These are phyloP conservation scores for Chlorella sp. DNA, from an alignment of 139 green algal genomes.

Conservation along the genomic window DNA sequence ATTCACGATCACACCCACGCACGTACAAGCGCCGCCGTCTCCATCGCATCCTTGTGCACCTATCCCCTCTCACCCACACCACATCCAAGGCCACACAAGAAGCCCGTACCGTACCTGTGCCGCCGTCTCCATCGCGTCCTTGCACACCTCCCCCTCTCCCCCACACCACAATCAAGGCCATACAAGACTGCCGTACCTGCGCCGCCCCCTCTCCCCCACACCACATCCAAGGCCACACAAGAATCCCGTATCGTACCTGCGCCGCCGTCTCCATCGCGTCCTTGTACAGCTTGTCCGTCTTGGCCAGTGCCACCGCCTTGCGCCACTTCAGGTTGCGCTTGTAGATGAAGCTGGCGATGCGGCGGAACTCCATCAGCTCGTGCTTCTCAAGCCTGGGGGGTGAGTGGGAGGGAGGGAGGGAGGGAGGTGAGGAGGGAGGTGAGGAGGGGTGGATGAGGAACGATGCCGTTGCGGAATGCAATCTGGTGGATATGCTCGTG, in stretches of 20 bases:
- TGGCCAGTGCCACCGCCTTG: slow-evolving; percentile 89
- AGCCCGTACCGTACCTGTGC: no score
- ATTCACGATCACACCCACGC: no score
- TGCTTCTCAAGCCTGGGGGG: slow-evolving; percentile 87
- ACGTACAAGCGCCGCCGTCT: no score
- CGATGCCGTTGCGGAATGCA: no score
- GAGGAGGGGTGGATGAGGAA: background rate
- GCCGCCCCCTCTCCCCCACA: background rate
- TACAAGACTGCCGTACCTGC: no score
- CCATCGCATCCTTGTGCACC: no score
- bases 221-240: background rate
- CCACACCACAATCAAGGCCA: background rate
- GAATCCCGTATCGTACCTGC: no score
- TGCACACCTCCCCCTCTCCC: background rate
- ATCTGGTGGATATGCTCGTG: no score
- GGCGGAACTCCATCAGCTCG: slow-evolving; percentile 96
- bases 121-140: slow-evolving; percentile 86
- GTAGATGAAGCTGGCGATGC: slow-evolving; percentile 92
- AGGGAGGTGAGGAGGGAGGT: background rate
- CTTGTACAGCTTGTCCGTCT: slow-evolving; percentile 82
- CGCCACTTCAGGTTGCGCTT: slow-evolving; percentile 91
- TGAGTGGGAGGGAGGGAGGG: background rate
- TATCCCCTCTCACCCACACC: background rate
- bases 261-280: slow-evolving; percentile 97
- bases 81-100: background rate